Conservation (phyloP, 2,329 filamentous ascomycete species). For the Hymenoscyphus scutula region DNA sequence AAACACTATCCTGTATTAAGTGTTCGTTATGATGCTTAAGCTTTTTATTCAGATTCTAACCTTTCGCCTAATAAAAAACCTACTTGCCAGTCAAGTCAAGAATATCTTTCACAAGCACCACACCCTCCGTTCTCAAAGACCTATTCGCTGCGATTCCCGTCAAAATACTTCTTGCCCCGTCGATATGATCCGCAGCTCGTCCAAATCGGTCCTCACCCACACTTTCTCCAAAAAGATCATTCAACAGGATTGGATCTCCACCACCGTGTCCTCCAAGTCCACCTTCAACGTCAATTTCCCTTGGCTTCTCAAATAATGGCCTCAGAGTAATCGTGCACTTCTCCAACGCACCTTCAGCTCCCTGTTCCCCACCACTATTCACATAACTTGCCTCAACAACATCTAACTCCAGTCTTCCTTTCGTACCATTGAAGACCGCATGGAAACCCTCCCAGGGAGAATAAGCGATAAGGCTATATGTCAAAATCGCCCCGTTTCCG, state of each 20-base stretch:
- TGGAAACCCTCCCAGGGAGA: conserved; percentile 62
- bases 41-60: not conserved
- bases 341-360: conserved; percentile 52
- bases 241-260: conserved; percentile 55
- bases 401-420: conserved; percentile 58
- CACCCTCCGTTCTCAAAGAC: conserved; percentile 55
- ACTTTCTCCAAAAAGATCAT: conserved; percentile 55
- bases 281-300: conserved; percentile 51
- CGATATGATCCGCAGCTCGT: conserved; percentile 56
- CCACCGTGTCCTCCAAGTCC: conserved; percentile 58
- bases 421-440: conserved; percentile 57
- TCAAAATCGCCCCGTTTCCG: conserved; percentile 53
- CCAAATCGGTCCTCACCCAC: conserved; percentile 49
- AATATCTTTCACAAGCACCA: conserved; percentile 51
- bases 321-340: conserved; percentile 48
- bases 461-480: conserved; percentile 59
- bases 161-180: conserved; percentile 57
- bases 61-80: not conserved
- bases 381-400: conserved; percentile 62
- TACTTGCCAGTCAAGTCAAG: conserved; percentile 16
- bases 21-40: no score
- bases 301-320: conserved; percentile 55
- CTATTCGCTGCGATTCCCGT: conserved; percentile 59
- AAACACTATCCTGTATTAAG: no score
- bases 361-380: conserved; percentile 58